Percentiles rank a stretch among this genome's conserved stretches.
Conservation (phyloP, 495 filamentous ascomycete species). For the Xylaria cubensis region DNA sequence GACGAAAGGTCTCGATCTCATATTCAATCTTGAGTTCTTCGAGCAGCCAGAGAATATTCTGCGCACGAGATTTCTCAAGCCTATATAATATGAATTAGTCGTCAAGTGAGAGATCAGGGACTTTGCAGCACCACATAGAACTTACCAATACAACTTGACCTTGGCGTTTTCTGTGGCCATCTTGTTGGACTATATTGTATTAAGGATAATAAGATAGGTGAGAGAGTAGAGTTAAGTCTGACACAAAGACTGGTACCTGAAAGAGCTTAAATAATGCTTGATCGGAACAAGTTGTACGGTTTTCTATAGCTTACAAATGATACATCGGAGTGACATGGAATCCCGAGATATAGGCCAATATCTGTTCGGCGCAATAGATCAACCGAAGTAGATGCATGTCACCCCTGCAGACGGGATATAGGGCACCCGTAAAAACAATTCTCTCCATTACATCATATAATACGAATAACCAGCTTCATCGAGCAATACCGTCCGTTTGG, state of each 20-base stretch:
- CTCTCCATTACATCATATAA: too few relatives aligned
- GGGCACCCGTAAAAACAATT: too few relatives aligned
- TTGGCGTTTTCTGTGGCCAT: constrained; percentile 56
- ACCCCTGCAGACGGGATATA: too few relatives aligned
- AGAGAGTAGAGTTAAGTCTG: background rate
- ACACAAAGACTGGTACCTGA: background rate
- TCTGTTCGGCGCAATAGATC: too few relatives aligned
- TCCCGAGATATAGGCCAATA: too few relatives aligned
- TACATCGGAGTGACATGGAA: background rate
- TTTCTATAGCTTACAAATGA: background rate
- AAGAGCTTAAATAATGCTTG: background rate
- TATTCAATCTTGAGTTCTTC: constrained; percentile 83
- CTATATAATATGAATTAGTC: constrained; percentile 52
- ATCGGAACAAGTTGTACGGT: background rate
- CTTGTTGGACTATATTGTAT: background rate
- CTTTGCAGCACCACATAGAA: constrained; percentile 10
- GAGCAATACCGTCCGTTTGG: background rate
- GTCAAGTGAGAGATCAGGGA: background rate
- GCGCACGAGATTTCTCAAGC: constrained; percentile 79
- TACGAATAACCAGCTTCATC: too few relatives aligned
- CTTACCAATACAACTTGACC: constrained; percentile 78
- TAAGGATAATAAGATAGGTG: background rate
- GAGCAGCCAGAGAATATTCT: constrained; percentile 88
- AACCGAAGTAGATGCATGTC: too few relatives aligned
- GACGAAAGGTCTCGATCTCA: constrained; percentile 76